A percentile compares a stretch with the other conserved stretches of the same genome.
Conservation (phyloP, 2,329 filamentous ascomycete genomes). For the Penicillium sp. region DNA sequence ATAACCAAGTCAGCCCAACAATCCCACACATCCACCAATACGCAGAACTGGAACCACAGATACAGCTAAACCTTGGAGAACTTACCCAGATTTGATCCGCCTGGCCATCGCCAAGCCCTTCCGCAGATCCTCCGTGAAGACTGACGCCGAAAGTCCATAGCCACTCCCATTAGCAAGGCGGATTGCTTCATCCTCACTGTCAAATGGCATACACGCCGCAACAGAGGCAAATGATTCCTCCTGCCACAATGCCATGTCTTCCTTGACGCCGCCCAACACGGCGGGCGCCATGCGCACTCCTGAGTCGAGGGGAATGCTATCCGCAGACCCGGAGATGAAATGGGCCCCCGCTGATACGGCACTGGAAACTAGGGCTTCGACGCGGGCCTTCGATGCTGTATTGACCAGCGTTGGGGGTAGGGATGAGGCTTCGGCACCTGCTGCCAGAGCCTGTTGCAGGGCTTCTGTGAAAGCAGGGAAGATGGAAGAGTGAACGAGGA, state of each 20-base stretch:
- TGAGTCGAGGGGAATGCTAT: conserved; percentile 12
- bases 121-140: conserved; percentile 67
- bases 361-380: conserved; percentile 29
- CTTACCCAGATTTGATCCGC: conserved; percentile 59
- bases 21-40: not conserved
- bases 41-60: conserved; percentile 20
- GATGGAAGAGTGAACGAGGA: conserved; percentile 58
- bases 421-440: conserved; percentile 30
- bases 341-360: conserved; percentile 34
- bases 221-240: conserved; percentile 73
- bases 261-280: conserved; percentile 62
- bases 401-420: conserved; percentile 44
- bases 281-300: conserved; percentile 57
- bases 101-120: conserved; percentile 56
- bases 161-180: conserved; percentile 72
- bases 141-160: conserved; percentile 66
- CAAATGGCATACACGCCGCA: conserved; percentile 63
- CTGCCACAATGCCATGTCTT: conserved; percentile 68
- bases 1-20: conserved; percentile 9
- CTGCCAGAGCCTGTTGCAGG: conserved; percentile 43
- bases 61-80: conserved; percentile 5
- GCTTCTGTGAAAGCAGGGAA: conserved; percentile 51
- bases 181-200: conserved; percentile 61
- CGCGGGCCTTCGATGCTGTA: conserved; percentile 44
- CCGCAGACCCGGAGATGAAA: conserved; percentile 27